Base-by-base conservation (phyloP, 148 eudicot genomes). In the Rhododendron vialii region DNA sequence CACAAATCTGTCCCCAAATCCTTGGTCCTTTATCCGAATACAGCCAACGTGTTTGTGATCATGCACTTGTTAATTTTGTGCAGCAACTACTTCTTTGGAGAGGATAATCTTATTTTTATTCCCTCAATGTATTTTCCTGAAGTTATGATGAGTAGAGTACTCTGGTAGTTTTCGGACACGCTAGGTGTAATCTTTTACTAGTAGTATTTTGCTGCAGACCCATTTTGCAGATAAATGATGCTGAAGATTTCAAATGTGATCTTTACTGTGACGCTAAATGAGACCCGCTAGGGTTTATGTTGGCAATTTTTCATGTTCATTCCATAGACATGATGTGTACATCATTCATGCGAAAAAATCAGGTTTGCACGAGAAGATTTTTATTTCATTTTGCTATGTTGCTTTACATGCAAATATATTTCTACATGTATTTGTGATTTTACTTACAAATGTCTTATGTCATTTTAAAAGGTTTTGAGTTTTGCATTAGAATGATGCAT, bases 41-140 rank as follows among this genome's bases (percentile, higher is more conserved):
- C 36, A 12, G 36, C 38, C 36, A 11, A 69, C 20, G 18, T 69
- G 35, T 80, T 50, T 80, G 63, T 48, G 82, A 80, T 26, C 35
- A 24, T 28, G 81, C 55, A 78, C 41, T 51, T 50, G 41, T 51
- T 80, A 80, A 80, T 50, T 80, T 48, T 50, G 82, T 80, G 82
- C 63, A 80, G 82, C 59, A 76, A 76, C 50, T 38, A 38, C n/a
- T 20, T 76, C 43, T 15, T 76, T 15, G 11, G n/a, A 18, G 80
- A 76, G 80, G 30, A 41, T 77, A 77, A 9, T 77, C 75, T 28
- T 69, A 13, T 69, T 11, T 69, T 30, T 69, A 26, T 26, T 69
- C 18, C 36, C 1, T 28, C 33, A 69, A 1, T 69, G 35, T 69
- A 26, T 30, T 26, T 11, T 69, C 17, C 75, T 69, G 22, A 4